A percentile compares a stretch with the other conserved stretches of the same genome.
Evolutionary conservation across 1,284 basidiomycete species (phyloP).

Genomic region (Tremellales sp.): DNA sequence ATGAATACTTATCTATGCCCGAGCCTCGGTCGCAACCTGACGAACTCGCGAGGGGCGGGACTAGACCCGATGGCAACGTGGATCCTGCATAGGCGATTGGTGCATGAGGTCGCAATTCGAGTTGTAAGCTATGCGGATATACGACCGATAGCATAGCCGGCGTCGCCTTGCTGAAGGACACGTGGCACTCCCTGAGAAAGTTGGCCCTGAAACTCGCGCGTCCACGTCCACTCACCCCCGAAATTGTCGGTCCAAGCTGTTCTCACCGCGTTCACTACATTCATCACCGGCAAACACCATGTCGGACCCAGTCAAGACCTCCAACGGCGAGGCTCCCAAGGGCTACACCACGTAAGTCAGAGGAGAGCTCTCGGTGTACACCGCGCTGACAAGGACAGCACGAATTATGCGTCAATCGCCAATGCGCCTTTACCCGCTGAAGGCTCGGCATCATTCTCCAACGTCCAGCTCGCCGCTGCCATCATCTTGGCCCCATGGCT

Average conservation of each 20-base stretch:
- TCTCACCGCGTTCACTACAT: not conserved
- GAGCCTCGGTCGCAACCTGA: no score
- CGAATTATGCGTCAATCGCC: slow-evolving; percentile 44
- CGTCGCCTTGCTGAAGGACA: no score
- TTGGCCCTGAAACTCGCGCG: not conserved
- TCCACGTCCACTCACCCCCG: not conserved
- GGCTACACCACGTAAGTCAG: slow-evolving; percentile 11
- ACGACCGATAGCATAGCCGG: no score
- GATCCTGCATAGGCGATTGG: no score
- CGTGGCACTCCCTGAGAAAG: no score
- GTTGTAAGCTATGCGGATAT: no score
- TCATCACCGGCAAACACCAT: not conserved
- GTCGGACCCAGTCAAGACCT: not conserved
- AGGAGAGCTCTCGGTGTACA: not conserved
- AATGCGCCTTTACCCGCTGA: slow-evolving; percentile 85
- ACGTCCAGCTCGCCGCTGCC: slow-evolving; percentile 70
- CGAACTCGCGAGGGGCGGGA: no score
- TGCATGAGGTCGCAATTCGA: no score
- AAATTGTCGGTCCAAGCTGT: not conserved
- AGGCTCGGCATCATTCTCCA: slow-evolving; percentile 79
- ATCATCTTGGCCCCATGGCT: slow-evolving; percentile 75
- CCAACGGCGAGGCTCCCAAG: not conserved
- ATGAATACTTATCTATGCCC: no score
- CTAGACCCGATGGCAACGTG: no score
- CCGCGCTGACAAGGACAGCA: slow-evolving; percentile 17